A percentile compares a stretch with the other conserved stretches of the same genome.
phyloP scores from a whole-genome alignment of 805 yeast genomes.

The Starmera quercuum region DNA sequence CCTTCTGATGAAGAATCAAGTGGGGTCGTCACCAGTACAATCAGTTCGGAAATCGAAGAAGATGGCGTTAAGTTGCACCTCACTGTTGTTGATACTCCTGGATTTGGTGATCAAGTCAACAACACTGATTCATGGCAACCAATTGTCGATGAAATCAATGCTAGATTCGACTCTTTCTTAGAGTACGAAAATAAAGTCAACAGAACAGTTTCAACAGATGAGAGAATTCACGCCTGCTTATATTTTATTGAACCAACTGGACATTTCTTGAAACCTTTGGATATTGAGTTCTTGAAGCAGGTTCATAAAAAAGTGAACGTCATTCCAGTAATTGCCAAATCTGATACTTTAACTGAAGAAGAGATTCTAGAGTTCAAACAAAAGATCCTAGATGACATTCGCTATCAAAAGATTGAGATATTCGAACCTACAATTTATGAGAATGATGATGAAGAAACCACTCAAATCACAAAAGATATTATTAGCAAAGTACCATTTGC shows the following conservation, averaged over 20 bases:
- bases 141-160: slow-evolving; percentile 80
- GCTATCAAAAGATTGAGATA: slow-evolving; percentile 61
- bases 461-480: slow-evolving; percentile 55
- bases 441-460: slow-evolving; percentile 80
- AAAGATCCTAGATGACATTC: slow-evolving; percentile 71
- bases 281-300: slow-evolving; percentile 79
- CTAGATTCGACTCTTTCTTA: slow-evolving; percentile 79
- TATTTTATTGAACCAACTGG: slow-evolving; percentile 98
- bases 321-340: slow-evolving; percentile 90
- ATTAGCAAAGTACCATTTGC: slow-evolving; percentile 82
- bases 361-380: slow-evolving; percentile 73
- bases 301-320: slow-evolving; percentile 88
- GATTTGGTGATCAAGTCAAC: slow-evolving; percentile 87
- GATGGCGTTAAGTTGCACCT: slow-evolving; percentile 84
- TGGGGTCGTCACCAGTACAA: slow-evolving; percentile 51
- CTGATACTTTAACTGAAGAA: slow-evolving; percentile 86
- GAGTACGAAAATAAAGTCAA: slow-evolving; percentile 83
- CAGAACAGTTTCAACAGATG: slow-evolving; percentile 65
- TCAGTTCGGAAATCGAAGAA: slow-evolving; percentile 76
- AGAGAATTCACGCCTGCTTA: slow-evolving; percentile 86
- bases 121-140: slow-evolving; percentile 82
- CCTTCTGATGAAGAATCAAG: slow-evolving; percentile 33
- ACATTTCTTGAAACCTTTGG: slow-evolving; percentile 83
- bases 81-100: slow-evolving; percentile 84
- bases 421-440: slow-evolving; percentile 76